Evolutionary conservation across 2,329 filamentous ascomycete genomes (phyloP).

Genomic region (Immersiporthe knoxdaviesiana): DNA sequence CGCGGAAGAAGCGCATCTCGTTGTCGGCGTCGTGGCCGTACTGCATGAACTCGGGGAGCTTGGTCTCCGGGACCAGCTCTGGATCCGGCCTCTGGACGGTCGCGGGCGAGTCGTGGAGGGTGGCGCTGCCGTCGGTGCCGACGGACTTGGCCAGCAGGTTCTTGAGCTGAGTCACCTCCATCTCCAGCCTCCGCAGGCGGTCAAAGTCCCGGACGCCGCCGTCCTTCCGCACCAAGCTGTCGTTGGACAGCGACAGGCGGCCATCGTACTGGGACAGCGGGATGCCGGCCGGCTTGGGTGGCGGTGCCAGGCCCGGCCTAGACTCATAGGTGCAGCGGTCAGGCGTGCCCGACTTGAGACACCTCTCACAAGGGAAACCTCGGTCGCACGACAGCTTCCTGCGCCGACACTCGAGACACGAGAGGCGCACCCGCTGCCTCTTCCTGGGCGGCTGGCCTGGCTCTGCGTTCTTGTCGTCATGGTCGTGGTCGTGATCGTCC

Average conservation of each 20-base stretch:
- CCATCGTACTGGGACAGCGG: conserved; percentile 51
- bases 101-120: conserved; percentile 33
- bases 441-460: conserved; percentile 52
- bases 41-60: conserved; percentile 40
- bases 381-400: conserved; percentile 65
- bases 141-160: conserved; percentile 51
- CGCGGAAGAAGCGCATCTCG: conserved; percentile 61
- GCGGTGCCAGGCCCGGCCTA: conserved; percentile 43
- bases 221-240: conserved; percentile 44
- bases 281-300: conserved; percentile 52
- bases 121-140: conserved; percentile 32
- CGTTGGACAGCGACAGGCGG: conserved; percentile 47
- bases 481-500: too few relatives aligned
- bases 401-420: conserved; percentile 63
- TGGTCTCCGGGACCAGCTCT: conserved; percentile 28
- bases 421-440: conserved; percentile 61
- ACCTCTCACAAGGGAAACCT: conserved; percentile 64
- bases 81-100: conserved; percentile 31
- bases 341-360: conserved; percentile 63
- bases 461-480: conserved; percentile 37
- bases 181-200: conserved; percentile 61
- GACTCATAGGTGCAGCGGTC: conserved; percentile 64
- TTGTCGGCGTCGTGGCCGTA: conserved; percentile 42
- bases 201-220: conserved; percentile 54
- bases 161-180: conserved; percentile 62